Evolutionary conservation across 75 land plant species (phyloP), one percentile per base, ranked within the genome.

Genomic region (Cunninghamia lanceolata): DNA sequence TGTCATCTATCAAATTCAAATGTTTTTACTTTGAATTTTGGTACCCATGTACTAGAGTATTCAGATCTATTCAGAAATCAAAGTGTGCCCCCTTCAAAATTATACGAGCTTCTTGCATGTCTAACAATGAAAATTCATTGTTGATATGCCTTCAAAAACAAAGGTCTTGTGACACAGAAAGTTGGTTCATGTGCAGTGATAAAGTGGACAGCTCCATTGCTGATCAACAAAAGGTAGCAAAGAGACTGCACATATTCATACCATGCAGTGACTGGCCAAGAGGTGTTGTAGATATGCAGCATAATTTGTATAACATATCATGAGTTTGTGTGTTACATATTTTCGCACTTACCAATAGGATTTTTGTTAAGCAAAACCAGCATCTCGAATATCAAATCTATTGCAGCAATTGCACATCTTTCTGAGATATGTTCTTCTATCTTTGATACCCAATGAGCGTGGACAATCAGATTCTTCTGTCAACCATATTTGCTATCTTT

Each of bases 181-280:
- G 36, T 75, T 75, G 39, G 78, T 75, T 75, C 78, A 75, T 15
- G 38, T 74, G 36, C 39, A 75, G 39, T 75, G 40, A 75, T 75
- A 35, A 75, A 36, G 17, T 30, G 42, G 34, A 75, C 40, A 75
- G 10, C 36, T 35, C 78, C 42, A 30, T 35, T 13, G 78, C 42
- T 38, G 78, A 75, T 75, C 42, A 35, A 16, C 21, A 38, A 36
- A 75, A 35, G 34, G 17, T 0, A 35, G 30, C 14, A 30, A 75
- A 38, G 39, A 36, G n/a, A 14, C 19, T 36, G 21, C 78, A 35
- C 3, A 38, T 38, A 9, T 38, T 75, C 19, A 75, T 36, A 35
- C 11, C 78, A 75, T 36, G 78, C 7, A 75, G 78, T 28, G 68
- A 73, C 17, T 34, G 77, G 39, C 19, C 17, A 38, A 75, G 78